These are phyloP conservation scores for Coemansia javaensis DNA, from an alignment of 192 early-diverging fungal species.

Conservation along the genomic window DNA sequence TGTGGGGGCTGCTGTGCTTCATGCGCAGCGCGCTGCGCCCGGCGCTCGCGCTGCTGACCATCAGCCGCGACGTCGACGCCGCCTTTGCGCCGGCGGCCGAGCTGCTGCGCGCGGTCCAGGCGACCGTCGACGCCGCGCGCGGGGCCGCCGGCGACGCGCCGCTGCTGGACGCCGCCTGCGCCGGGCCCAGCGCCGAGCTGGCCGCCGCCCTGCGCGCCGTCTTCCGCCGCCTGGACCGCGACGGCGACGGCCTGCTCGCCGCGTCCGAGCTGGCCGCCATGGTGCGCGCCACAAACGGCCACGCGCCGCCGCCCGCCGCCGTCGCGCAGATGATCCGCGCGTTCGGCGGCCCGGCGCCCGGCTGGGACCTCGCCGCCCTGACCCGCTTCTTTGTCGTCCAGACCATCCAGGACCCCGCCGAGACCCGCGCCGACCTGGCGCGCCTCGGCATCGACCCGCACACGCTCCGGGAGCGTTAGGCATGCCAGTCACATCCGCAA, in stretches of 20 bases:
- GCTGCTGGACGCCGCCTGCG: constrained; percentile 24
- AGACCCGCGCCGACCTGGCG: constrained; percentile 43
- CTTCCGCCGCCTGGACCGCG: constrained; percentile 40
- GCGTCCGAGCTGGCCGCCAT: constrained; percentile 28
- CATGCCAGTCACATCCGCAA: too few relatives aligned
- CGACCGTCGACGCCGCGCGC: constrained; percentile 21
- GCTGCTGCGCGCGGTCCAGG: constrained; percentile 25
- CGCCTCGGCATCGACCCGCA: constrained; percentile 43
- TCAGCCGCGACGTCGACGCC: constrained; percentile 26
- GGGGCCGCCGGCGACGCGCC: constrained; percentile 28
- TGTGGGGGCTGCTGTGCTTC: constrained; percentile 49
- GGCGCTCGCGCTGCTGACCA: constrained; percentile 25
- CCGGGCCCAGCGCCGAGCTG: constrained; percentile 35
- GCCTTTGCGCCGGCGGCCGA: constrained; percentile 34
- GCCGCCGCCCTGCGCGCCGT: constrained; percentile 28
- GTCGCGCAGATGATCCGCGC: constrained; percentile 31
- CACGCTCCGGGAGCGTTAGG: constrained; percentile 25
- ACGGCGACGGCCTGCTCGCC: constrained; percentile 45
- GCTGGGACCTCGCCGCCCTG: constrained; percentile 30
- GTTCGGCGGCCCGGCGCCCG: constrained; percentile 36
- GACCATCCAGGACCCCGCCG: constrained; percentile 41
- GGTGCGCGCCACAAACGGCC: constrained; percentile 36
- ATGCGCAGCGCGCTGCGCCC: constrained; percentile 39
- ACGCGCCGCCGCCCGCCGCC: constrained; percentile 14
- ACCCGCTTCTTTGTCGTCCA: constrained; percentile 40